Conservation (phyloP, 1,284 basidiomycete species). For the Coniferiporia sulphurascens region DNA sequence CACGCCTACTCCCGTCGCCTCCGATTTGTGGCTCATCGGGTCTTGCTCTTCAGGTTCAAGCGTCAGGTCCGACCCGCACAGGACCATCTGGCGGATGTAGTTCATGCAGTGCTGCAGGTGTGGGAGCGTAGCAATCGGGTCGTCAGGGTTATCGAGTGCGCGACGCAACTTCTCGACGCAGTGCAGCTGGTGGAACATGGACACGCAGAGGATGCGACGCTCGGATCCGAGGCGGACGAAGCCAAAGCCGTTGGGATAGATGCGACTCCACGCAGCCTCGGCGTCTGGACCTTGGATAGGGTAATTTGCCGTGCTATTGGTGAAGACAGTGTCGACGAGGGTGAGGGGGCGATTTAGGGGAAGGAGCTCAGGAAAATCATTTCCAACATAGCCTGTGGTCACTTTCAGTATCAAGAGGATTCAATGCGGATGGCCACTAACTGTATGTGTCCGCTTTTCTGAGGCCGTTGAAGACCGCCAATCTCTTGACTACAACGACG, state of each 20-base stretch:
- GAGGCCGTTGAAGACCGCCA: neutral
- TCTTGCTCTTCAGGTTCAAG: slow-evolving; percentile 14
- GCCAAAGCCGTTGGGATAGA: slow-evolving; percentile 16
- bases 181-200: slow-evolving; percentile 34
- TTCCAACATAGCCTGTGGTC: slow-evolving; percentile 12
- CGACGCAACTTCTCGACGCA: slow-evolving; percentile 28
- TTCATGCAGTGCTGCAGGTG: slow-evolving; percentile 31
- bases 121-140: slow-evolving; percentile 13
- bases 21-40: neutral
- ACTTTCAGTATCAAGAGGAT: neutral
- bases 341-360: slow-evolving; percentile 3
- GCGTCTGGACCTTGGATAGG: slow-evolving; percentile 17
- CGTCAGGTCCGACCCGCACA: slow-evolving; percentile 17
- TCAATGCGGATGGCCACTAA: neutral
- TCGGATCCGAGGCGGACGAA: slow-evolving; percentile 19
- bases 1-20: slow-evolving; percentile 10
- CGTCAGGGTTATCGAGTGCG: slow-evolving; percentile 20
- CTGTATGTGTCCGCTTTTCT: slow-evolving; percentile 8
- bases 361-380: slow-evolving; percentile 14
- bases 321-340: slow-evolving; percentile 8
- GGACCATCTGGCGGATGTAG: slow-evolving; percentile 19
- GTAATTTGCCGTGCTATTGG: slow-evolving; percentile 12
- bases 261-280: slow-evolving; percentile 5
- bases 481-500: slow-evolving; percentile 7
- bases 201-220: slow-evolving; percentile 17